A percentile compares a stretch with the other conserved stretches of the same genome.
phyloP scores from a whole-genome alignment of 1,284 basidiomycete genomes.

The Ceratobasidium sp. region DNA sequence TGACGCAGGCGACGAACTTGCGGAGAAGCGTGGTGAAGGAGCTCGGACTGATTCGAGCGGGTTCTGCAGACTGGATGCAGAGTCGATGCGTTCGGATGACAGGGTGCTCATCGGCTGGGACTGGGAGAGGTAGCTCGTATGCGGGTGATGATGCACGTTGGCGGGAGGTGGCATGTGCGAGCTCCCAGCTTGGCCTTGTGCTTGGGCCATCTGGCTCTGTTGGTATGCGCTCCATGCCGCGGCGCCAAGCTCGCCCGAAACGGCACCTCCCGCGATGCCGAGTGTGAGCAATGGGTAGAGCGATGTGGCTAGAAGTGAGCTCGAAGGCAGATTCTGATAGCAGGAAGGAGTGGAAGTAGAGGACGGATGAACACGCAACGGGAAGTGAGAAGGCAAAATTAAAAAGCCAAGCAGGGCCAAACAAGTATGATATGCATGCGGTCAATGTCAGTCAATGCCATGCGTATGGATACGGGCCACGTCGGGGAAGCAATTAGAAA shows the following conservation, averaged over 20 bases:
- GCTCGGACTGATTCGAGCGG: slow-evolving; percentile 23
- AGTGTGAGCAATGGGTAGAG: slow-evolving; percentile 34
- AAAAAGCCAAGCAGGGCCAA: neutral
- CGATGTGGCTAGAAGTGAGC: slow-evolving; percentile 30
- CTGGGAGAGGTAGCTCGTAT: neutral
- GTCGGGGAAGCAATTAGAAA: slow-evolving; percentile 8
- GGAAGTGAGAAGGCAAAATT: neutral
- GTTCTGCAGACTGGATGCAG: slow-evolving; percentile 2
- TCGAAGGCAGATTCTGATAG: slow-evolving; percentile 19
- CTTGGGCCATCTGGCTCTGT: slow-evolving; percentile 26
- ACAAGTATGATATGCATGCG: neutral
- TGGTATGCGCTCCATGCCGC: slow-evolving; percentile 29
- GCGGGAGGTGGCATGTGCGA: neutral
- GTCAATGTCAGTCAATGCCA: neutral
- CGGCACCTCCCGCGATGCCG: slow-evolving; percentile 32
- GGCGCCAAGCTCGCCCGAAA: slow-evolving; percentile 32
- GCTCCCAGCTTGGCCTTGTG: slow-evolving; percentile 13
- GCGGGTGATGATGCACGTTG: neutral
- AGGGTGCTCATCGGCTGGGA: slow-evolving; percentile 34
- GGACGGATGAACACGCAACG: neutral
- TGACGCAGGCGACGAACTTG: neutral
- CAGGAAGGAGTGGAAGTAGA: neutral
- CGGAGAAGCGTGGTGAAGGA: slow-evolving; percentile 10
- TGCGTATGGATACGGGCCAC: slow-evolving; percentile 34
- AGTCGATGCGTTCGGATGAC: slow-evolving; percentile 19